phyloP scores from a whole-genome alignment of 169 alveolate genomes.

The Cryptosporidium meleagridis region DNA sequence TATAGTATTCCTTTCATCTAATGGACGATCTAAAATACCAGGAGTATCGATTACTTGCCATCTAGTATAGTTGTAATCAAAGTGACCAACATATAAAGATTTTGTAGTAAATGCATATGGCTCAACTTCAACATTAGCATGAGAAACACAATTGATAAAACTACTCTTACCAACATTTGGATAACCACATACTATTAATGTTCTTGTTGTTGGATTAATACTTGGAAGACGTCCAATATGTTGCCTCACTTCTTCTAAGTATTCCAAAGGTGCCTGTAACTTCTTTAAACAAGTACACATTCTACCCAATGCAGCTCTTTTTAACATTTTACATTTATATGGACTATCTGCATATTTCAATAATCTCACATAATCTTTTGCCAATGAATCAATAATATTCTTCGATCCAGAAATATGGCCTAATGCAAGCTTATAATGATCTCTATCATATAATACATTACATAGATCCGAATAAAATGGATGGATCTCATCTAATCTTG shows the following conservation, averaged over 20 bases:
- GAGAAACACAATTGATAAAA: slow-evolving; percentile 95
- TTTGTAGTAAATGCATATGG: slow-evolving; percentile 99
- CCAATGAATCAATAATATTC: slow-evolving; percentile 91
- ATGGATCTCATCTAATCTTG: slow-evolving; percentile 97
- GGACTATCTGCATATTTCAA: slow-evolving; percentile 96
- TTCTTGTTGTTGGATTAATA: slow-evolving; percentile 95
- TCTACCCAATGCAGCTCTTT: slow-evolving; percentile 98
- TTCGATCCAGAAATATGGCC: slow-evolving; percentile 96
- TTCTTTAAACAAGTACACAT: slow-evolving; percentile 97
- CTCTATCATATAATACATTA: slow-evolving; percentile 98
- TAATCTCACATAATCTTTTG: slow-evolving; percentile 96
- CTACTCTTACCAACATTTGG: slow-evolving; percentile 99
- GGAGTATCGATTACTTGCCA: slow-evolving; percentile 99
- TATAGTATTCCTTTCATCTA: slow-evolving; percentile 97
- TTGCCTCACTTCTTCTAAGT: slow-evolving; percentile 98
- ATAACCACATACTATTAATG: slow-evolving; percentile 95
- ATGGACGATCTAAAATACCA: slow-evolving; percentile 97
- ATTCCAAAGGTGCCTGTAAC: slow-evolving; percentile 92
- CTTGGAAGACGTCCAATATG: slow-evolving; percentile 97
- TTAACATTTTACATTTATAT: slow-evolving; percentile 96
- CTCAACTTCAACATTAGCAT: slow-evolving; percentile 98
- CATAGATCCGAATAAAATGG: slow-evolving; percentile 98
- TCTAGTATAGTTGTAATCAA: slow-evolving; percentile 95
- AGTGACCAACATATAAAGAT: slow-evolving; percentile 98
- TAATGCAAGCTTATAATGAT: slow-evolving; percentile 98